A percentile compares a stretch with the other conserved stretches of the same genome.
phyloP scores from a whole-genome alignment of 805 yeast genomes.

The Kluyveromyces lactis region DNA sequence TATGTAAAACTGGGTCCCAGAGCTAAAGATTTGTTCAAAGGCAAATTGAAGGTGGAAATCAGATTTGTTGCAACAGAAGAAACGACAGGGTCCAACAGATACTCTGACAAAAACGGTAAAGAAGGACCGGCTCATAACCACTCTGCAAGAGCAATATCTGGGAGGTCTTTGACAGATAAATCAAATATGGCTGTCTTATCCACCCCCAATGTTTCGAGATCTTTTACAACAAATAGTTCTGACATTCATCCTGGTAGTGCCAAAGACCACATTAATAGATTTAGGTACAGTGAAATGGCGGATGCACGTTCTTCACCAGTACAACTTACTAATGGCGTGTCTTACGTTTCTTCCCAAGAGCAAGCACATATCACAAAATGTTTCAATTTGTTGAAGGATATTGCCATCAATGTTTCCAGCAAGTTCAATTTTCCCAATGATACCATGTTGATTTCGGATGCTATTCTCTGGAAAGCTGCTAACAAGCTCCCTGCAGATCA shows the following conservation, averaged over 20 bases:
- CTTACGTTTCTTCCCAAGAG: conserved; percentile 1
- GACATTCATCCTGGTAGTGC: not conserved
- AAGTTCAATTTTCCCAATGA: conserved; percentile 4
- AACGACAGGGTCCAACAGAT: conserved; percentile 13
- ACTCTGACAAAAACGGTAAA: not conserved
- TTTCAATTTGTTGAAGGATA: conserved; percentile 11
- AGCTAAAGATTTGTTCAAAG: conserved; percentile 41
- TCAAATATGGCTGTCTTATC: not conserved
- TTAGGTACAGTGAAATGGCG: not conserved
- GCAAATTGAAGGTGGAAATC: conserved; percentile 41
- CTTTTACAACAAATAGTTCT: not conserved
- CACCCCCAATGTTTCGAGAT: conserved; percentile 7
- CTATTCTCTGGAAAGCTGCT: conserved; percentile 19
- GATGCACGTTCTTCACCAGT: not conserved
- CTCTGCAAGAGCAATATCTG: conserved; percentile 1
- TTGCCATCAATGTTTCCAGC: conserved; percentile 10
- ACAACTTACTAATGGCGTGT: not conserved
- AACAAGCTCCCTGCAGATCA: conserved; percentile 18
- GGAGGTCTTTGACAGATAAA: conserved; percentile 1
- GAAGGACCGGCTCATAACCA: conserved; percentile 5
- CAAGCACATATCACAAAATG: conserved; percentile 3
- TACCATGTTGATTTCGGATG: conserved; percentile 19
- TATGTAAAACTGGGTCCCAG: conserved; percentile 58
- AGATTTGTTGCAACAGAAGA: conserved; percentile 33
- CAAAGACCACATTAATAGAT: not conserved